phyloP scores from a whole-genome alignment of 148 eudicot species.

The Nepenthes mirabilis region DNA sequence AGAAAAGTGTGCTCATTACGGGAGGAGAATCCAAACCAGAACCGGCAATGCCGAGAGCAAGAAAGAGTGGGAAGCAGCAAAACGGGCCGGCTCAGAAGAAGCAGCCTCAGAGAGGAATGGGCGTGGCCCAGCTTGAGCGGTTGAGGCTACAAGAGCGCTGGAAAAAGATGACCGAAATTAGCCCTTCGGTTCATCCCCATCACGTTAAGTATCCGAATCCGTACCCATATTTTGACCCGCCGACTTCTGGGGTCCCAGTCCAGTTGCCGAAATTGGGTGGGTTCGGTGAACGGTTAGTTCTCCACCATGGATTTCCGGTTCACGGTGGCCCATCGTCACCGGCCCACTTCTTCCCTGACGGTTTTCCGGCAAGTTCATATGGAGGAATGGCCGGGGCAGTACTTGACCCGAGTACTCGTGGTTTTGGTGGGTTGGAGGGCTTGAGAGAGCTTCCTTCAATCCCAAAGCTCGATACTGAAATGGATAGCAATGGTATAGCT shows the following conservation, averaged over 20 bases:
- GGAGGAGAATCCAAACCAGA: background rate
- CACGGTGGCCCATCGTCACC: no score
- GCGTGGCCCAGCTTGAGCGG: constrained; percentile 54
- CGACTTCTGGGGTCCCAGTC: no score
- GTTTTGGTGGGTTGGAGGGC: no score
- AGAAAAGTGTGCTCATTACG: no score
- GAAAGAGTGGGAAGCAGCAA: constrained; percentile 8
- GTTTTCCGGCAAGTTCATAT: no score
- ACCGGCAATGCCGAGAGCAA: constrained; percentile 3
- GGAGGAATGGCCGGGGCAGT: no score
- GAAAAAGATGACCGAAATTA: constrained; percentile 13
- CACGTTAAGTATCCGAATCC: no score
- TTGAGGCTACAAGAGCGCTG: constrained; percentile 12
- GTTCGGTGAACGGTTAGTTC: no score
- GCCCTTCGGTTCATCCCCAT: background rate
- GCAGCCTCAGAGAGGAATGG: constrained; percentile 48
- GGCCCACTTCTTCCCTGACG: no score
- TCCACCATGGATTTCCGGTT: no score
- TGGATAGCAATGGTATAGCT: background rate
- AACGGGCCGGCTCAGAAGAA: constrained; percentile 19
- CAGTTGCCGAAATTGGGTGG: no score
- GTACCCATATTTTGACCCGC: no score
- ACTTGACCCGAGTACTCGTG: background rate
- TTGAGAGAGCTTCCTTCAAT: background rate
- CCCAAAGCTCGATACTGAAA: background rate